Conservation (phyloP, 2,329 filamentous ascomycete genomes). For the Dactylellina drechsleri region DNA sequence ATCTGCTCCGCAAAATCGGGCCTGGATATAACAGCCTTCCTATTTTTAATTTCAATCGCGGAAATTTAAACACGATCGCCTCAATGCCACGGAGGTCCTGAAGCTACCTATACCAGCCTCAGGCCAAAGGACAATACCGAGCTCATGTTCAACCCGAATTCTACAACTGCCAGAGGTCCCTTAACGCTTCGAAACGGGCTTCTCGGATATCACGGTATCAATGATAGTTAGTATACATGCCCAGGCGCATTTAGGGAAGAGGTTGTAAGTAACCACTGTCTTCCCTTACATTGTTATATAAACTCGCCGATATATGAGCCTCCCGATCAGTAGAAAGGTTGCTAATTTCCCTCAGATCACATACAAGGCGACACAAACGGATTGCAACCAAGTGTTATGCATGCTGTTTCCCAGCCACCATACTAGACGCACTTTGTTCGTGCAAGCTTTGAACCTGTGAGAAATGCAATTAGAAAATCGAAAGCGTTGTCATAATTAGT, state of each 20-base stretch:
- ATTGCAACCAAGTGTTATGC: conserved; percentile 23
- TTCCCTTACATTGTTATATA: no score
- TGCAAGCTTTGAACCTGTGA: no score
- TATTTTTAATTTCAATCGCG: conserved; percentile 25
- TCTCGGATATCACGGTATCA: conserved; percentile 32
- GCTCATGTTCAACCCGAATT: conserved; percentile 31
- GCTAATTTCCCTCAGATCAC: conserved; percentile 9
- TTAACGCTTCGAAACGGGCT: conserved; percentile 23
- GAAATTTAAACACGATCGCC: conserved; percentile 23
- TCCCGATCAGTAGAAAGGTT: background rate
- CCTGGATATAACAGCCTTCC: conserved; percentile 23
- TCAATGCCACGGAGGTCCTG: conserved; percentile 28
- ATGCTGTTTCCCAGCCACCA: conserved; percentile 21
- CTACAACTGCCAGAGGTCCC: conserved; percentile 12
- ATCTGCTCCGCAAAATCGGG: conserved; percentile 30
- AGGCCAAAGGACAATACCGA: conserved; percentile 20
- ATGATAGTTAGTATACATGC: conserved; percentile 24
- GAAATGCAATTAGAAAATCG: no score
- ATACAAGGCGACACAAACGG: conserved; percentile 16
- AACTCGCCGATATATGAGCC: no score
- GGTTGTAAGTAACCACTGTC: conserved; percentile 18
- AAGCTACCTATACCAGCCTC: conserved; percentile 18
- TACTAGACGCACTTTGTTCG: conserved; percentile 1
- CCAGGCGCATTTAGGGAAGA: conserved; percentile 29
- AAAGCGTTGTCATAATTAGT: no score